phyloP scores from a whole-genome alignment of 495 filamentous ascomycete genomes.

The Penicillium verhagenii region DNA sequence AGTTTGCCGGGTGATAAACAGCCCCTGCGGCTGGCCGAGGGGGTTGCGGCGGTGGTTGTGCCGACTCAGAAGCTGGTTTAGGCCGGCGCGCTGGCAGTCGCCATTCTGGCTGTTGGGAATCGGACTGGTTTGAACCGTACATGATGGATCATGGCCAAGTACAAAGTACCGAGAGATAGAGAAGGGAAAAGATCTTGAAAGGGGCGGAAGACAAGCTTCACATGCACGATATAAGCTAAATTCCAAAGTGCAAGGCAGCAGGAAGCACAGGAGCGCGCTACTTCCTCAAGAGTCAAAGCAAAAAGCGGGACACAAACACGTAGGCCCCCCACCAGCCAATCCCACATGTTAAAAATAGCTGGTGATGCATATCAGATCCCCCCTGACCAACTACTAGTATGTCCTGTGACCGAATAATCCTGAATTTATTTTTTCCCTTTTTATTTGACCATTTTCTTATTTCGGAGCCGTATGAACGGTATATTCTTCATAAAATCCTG shows the following conservation, averaged over 20 bases:
- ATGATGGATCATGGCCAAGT: conserved; percentile 16
- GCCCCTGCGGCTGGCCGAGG: conserved; percentile 23
- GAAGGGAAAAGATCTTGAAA: neutral
- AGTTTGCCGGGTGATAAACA: conserved; percentile 40
- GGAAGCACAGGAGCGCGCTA: neutral
- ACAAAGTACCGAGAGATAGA: neutral
- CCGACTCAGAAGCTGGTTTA: conserved; percentile 16
- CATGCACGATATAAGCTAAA: no score
- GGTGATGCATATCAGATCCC: no score
- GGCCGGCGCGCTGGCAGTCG: conserved; percentile 26
- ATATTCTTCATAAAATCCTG: no score
- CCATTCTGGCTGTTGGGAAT: conserved; percentile 47
- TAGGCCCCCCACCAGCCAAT: neutral
- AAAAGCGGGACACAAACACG: neutral
- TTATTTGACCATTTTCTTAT: no score
- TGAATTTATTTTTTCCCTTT: no score
- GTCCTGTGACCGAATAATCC: no score
- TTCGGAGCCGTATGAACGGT: no score
- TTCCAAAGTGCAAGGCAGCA: no score
- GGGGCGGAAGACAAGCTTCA: neutral
- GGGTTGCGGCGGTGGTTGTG: conserved; percentile 15
- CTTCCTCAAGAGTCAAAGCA: no score
- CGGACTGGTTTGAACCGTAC: conserved; percentile 25
- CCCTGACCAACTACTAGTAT: no score
- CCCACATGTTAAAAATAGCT: neutral